Evolutionary conservation across 495 filamentous ascomycete species (phyloP), one percentile per base, ranked within the genome.

Genomic region (Penicillium robsamsonii): DNA sequence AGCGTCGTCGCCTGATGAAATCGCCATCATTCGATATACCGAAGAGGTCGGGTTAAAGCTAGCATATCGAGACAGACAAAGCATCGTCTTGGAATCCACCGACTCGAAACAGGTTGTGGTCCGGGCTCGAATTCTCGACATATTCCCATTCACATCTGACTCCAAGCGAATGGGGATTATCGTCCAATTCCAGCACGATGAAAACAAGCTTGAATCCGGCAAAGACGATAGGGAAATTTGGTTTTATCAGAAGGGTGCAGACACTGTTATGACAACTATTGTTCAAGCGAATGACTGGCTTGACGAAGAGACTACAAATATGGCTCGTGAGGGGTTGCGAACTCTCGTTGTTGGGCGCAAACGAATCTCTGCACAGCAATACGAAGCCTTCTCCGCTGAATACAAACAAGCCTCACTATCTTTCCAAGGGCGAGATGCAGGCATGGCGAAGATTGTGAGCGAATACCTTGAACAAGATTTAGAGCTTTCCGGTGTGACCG

Each of bases 121-220:
- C 27, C 87, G 86, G n/a, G 92, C 92, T 13, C 85, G 85, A 33
- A 94, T 97, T 31, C 79, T 97, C 2, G 91, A 97, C 47, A 85
- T 99, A 3, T 99, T 99, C 63, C 95, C 95, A 2, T 97, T 99
- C 69, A 99, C 95, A 7, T 96, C 90, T 2, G 92, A 97, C 50
- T 91, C 92, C 53, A 99, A 99, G 70, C 82, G 95, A 25, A 99
- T 99, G 95, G 95, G 95, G n/a, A 90, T 97, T 55, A 86, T 97
- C 57, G 87, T 96, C 20, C 87, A 89, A 59, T 99, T 97, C 64
- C 64, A 86, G 15, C 80, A 80, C 7, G 70, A 79, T 37, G 62
- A 75, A 3, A 65, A 68, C 1, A 44, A 63, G 0, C 64, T 75
- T 5, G 71, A 68, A 6, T 51, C 58, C 1, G 33, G 33, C 31